phyloP scores from a whole-genome alignment of 345 rosid species.

The Populus alba region DNA sequence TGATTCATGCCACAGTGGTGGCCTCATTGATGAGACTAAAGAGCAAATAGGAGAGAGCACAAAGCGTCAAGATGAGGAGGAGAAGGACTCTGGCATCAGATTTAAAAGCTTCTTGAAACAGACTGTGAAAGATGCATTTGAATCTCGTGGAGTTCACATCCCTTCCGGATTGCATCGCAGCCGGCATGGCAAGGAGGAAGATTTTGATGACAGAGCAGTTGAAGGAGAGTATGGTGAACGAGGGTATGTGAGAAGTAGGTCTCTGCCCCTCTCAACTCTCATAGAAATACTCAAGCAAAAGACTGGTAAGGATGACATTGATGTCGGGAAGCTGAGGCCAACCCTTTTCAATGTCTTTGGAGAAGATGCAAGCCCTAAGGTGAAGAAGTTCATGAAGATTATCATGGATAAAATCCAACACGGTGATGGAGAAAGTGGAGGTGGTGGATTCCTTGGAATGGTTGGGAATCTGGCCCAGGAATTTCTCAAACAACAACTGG shows the following conservation, averaged over 20 bases:
- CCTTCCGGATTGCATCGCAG: conserved; percentile 47
- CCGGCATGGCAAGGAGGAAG: conserved; percentile 39
- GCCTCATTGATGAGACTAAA: conserved; percentile 85
- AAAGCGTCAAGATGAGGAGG: conserved; percentile 31
- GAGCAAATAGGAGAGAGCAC: conserved; percentile 98
- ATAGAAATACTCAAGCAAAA: conserved; percentile 84
- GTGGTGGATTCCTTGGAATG: conserved; percentile 75
- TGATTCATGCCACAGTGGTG: conserved; percentile 96
- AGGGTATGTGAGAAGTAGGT: conserved; percentile 52
- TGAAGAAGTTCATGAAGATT: conserved; percentile 93
- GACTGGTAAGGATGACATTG: conserved; percentile 74
- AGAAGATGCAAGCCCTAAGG: conserved; percentile 86
- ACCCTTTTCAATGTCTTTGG: conserved; percentile 79
- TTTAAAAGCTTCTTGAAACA: conserved; percentile 51
- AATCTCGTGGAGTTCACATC: conserved; percentile 59
- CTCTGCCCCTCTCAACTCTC: conserved; percentile 79
- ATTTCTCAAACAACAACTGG: conserved; percentile 75
- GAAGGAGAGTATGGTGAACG: conserved; percentile 36
- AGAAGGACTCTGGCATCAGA: conserved; percentile 39
- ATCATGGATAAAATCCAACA: conserved; percentile 55
- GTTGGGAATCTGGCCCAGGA: conserved; percentile 82
- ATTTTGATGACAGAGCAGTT: conserved; percentile 31
- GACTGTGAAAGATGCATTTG: conserved; percentile 47
- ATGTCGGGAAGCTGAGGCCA: conserved; percentile 82
- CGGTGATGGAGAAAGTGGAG: conserved; percentile 36